Conservation (phyloP, 2,329 filamentous ascomycete species). For the Botrytis aclada region DNA sequence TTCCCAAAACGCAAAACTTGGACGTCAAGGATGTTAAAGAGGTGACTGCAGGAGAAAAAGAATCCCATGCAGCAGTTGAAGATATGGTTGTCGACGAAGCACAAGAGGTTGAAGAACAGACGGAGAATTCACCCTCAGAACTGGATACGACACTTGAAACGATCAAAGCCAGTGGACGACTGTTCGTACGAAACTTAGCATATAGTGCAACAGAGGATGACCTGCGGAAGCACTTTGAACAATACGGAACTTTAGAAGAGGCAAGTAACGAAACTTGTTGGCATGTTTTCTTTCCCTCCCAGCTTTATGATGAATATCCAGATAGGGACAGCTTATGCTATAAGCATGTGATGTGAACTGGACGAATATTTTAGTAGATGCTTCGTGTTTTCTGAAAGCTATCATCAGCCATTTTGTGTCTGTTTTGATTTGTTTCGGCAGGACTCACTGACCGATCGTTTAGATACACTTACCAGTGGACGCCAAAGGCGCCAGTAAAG, state of each 20-base stretch:
- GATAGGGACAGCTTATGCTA: constrained; percentile 99
- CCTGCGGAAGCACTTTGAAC: constrained; percentile 66
- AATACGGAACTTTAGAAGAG: constrained; percentile 78
- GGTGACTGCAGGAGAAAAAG: constrained; percentile 24
- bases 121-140: constrained; percentile 32
- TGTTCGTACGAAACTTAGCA: constrained; percentile 87
- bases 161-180: constrained; percentile 68
- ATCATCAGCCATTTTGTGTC: constrained; percentile 29
- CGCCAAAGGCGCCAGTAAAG: constrained; percentile 73
- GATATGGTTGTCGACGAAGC: constrained; percentile 21
- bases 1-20: constrained; percentile 26
- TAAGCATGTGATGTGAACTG: constrained; percentile 86
- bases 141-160: constrained; percentile 48
- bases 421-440: constrained; percentile 19
- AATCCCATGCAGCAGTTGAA: constrained; percentile 22
- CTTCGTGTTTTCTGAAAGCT: constrained; percentile 73
- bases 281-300: constrained; percentile 24
- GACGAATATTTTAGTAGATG: constrained; percentile 99
- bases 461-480: constrained; percentile 86
- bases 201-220: constrained; percentile 78
- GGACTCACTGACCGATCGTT: constrained; percentile 40
- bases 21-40: constrained; percentile 16
- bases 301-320: constrained; percentile 85
- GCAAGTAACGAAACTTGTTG: constrained; percentile 54
- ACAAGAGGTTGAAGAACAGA: constrained; percentile 30